Base-by-base conservation (phyloP, 441 rosid genomes). In the Flueggea neowawraea region DNA sequence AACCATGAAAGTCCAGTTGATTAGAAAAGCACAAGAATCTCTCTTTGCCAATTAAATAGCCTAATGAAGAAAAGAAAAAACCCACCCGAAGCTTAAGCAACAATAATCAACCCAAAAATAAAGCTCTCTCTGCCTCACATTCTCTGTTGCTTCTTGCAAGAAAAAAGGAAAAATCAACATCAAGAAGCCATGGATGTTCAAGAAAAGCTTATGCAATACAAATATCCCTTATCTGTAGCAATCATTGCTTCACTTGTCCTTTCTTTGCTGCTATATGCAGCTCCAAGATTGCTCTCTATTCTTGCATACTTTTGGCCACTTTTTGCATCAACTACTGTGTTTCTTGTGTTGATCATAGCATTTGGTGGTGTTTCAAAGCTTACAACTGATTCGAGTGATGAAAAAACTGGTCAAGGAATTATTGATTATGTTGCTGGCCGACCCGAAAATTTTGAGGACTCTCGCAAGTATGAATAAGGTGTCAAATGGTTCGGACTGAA, bases 241-340 rank as follows among this genome's bases (percentile, higher is more conserved):
- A 65, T 73, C 58, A 49, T 62, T 3, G 75, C 69, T 31, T 63
- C 73, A 17, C 5, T 75, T 12, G 4, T 71, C 7, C 14, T 83
- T 41, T 72, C 66, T 33, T 62, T 77, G 0, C 44, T 84, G 41
- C 22, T 76, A 61, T 78, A 81, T 58, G 82, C 74, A 58, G 83
- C 88, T 50, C 95, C 98, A 0, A 71, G 80, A 12, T 13, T 89
- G 15, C 48, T 86, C 55, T 52, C 72, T 69, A 61, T 85, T 67
- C 68, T 91, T 57, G 71, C 84, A 12, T 89, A 73, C 67, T 89
- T 89, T 71, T 81, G 89, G 93, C 98, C 95, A 66, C 92, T 89
- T 68, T 71, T 89, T 16, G 98, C 87, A 6, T 91, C 98, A n/a
- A 87, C 96, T 0, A 54, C 91, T 0, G 88, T 84, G 50, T 82